phyloP scores from a whole-genome alignment of 192 early-diverging fungal species.

The Podochytrium sp. region DNA sequence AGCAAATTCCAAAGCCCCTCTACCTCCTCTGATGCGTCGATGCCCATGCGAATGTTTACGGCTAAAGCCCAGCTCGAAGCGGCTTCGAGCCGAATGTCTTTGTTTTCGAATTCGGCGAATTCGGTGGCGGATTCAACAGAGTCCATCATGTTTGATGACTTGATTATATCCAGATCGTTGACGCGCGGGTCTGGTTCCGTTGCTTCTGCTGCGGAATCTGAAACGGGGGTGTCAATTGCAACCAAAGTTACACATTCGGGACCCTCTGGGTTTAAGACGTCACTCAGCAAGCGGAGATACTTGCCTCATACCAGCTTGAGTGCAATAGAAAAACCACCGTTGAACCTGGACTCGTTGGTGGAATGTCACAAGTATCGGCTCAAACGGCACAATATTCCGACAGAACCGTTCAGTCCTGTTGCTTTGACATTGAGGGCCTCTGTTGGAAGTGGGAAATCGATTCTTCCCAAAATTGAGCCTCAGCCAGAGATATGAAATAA shows the following conservation, averaged over 20 bases:
- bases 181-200: background rate
- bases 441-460: background rate
- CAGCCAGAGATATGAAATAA: background rate
- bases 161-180: conserved; percentile 1
- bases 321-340: conserved; percentile 1
- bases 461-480: background rate
- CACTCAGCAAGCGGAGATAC: conserved; percentile 2
- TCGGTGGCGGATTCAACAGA: background rate
- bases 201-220: conserved; percentile 8
- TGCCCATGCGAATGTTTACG: background rate
- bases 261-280: background rate
- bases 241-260: background rate
- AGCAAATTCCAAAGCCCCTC: background rate
- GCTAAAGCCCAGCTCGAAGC: background rate
- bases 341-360: background rate
- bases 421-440: background rate
- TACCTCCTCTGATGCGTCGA: background rate
- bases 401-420: background rate
- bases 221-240: background rate
- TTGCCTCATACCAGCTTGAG: conserved; percentile 13
- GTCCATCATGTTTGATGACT: background rate
- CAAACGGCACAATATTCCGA: background rate
- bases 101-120: background rate
- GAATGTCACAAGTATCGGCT: conserved; percentile 2
- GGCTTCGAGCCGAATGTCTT: background rate